Evolutionary conservation across 177 flowering plant species (phyloP).

Genomic region (Vitis hybrid): DNA sequence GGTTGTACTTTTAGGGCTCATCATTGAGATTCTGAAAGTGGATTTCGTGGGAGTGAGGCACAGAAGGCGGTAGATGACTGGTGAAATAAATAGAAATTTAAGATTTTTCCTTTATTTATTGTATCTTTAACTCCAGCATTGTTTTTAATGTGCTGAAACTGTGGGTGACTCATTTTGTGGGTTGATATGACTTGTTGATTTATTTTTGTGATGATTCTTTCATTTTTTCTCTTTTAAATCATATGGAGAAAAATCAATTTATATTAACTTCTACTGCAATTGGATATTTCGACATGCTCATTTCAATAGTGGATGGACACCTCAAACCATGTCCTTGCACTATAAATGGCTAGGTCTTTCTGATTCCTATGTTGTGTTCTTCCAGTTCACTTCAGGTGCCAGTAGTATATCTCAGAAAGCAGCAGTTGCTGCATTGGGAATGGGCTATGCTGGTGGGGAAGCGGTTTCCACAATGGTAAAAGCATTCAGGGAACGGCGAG

Average conservation of each 20-base stretch:
- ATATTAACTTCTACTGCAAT: background rate
- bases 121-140: too few relatives aligned
- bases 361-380: slow-evolving; percentile 16
- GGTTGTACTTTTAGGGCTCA: too few relatives aligned
- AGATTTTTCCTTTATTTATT: too few relatives aligned
- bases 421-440: slow-evolving; percentile 84
- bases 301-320: background rate
- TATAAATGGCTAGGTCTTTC: background rate
- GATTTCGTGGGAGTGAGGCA: too few relatives aligned
- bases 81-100: too few relatives aligned
- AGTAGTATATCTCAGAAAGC: slow-evolving; percentile 96
- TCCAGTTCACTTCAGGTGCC: slow-evolving; percentile 90
- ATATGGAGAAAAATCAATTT: too few relatives aligned
- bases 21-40: too few relatives aligned
- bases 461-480: slow-evolving; percentile 76
- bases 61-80: too few relatives aligned
- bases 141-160: too few relatives aligned
- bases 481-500: slow-evolving; percentile 85
- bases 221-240: background rate
- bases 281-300: background rate
- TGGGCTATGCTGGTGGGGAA: slow-evolving; percentile 96
- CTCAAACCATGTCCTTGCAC: background rate
- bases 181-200: background rate
- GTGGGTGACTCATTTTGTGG: background rate
- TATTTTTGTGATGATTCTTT: background rate